A percentile compares a stretch with the other conserved stretches of the same genome.
These are phyloP conservation scores for Fusarium marasasianum DNA, from an alignment of 2,329 filamentous ascomycete species.

Conservation along the genomic window DNA sequence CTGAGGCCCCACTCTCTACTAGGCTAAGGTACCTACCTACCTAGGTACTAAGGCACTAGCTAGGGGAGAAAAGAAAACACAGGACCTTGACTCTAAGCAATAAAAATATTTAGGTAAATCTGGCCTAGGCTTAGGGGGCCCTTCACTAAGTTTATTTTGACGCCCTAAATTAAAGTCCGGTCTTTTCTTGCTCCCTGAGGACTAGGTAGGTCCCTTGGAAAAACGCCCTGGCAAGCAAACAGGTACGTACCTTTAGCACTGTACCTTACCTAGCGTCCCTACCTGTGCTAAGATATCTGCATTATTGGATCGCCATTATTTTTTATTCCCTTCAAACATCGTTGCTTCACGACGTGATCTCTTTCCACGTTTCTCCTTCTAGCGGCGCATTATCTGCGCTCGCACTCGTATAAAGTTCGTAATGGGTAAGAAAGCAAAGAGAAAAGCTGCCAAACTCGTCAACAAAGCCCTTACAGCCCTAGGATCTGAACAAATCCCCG, in stretches of 20 bases:
- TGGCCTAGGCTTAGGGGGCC: too few species aligned
- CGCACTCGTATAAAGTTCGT: conserved; percentile 2
- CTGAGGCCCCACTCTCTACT: neutral
- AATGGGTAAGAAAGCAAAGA: conserved; percentile 42
- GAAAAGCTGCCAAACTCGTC: conserved; percentile 17
- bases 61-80: too few species aligned
- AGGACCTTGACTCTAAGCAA: too few species aligned
- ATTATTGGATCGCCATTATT: conserved; percentile 4
- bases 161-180: too few species aligned
- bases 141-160: too few species aligned
- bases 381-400: conserved; percentile 24
- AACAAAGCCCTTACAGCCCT: conserved; percentile 30
- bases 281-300: neutral
- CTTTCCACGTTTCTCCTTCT: neutral
- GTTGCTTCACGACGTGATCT: neutral
- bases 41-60: too few species aligned
- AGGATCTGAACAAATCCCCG: conserved; percentile 24
- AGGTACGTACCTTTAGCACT: conserved; percentile 31
- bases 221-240: neutral
- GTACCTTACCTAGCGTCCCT: neutral
- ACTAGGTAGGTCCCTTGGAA: neutral
- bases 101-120: too few species aligned
- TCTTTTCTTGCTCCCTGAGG: too few species aligned
- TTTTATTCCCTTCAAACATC: conserved; percentile 23
- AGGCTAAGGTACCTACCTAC: neutral